A percentile compares a stretch with the other conserved stretches of the same genome.
Conservation (phyloP, 2,329 filamentous ascomycete genomes). For the Ophiognomonia clavigignenti-juglandacearum region DNA sequence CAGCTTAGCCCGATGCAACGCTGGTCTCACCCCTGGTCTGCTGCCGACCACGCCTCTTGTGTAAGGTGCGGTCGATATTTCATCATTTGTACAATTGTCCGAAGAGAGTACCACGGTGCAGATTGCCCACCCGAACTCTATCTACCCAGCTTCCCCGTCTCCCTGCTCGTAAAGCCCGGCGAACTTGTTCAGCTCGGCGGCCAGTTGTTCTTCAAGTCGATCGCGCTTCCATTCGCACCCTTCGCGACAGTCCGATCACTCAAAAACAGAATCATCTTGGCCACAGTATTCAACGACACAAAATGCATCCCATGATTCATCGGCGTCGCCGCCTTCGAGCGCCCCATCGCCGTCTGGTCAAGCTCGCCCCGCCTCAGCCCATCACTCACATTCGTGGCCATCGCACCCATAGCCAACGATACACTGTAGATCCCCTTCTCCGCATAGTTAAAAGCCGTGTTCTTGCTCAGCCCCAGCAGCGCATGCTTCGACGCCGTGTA, state of each 20-base stretch:
- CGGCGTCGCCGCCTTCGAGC: conserved; percentile 24
- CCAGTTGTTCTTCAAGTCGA: conserved; percentile 33
- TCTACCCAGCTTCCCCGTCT: no score
- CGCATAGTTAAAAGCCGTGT: conserved; percentile 52
- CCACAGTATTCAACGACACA: conserved; percentile 31
- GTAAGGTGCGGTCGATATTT: no score
- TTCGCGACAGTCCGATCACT: conserved; percentile 28
- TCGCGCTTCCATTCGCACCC: conserved; percentile 27
- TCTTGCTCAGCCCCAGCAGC: conserved; percentile 41
- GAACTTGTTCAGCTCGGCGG: conserved; percentile 26
- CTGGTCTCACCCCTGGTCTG: no score
- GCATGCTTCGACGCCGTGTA: conserved; percentile 41
- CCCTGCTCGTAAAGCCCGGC: no score
- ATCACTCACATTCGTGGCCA: conserved; percentile 50
- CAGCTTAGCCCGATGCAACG: no score
- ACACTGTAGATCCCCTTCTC: conserved; percentile 48
- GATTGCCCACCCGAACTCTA: no score
- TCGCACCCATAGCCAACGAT: conserved; percentile 46
- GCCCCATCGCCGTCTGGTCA: conserved; percentile 28
- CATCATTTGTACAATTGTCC: no score
- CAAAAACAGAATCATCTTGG: conserved; percentile 34
- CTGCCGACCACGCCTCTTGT: no score
- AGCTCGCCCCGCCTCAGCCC: conserved; percentile 30
- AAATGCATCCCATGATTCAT: conserved; percentile 24
- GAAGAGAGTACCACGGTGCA: no score